Conservation (phyloP, 495 filamentous ascomycete species). For the Pyrenula massariospora region DNA sequence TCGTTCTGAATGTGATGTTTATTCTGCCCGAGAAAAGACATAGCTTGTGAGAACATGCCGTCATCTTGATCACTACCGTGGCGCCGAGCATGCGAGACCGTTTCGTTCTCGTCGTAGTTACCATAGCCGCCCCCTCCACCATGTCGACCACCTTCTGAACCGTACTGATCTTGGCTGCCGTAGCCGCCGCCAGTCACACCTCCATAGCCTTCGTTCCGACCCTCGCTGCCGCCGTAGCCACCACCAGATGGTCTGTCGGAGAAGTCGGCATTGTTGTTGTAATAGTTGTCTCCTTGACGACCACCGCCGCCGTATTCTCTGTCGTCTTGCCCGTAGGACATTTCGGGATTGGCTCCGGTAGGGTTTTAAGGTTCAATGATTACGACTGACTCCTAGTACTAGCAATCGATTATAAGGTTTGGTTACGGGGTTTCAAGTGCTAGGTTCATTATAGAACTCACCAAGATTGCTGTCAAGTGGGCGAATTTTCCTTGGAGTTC, state of each 20-base stretch:
- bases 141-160: neutral
- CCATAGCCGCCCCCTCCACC: neutral
- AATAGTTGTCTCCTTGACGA: neutral
- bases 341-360: too few relatives aligned
- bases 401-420: too few relatives aligned
- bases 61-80: neutral
- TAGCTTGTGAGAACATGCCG: neutral
- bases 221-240: neutral
- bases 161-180: neutral
- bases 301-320: neutral
- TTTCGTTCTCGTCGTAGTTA: neutral
- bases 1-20: slow-evolving; percentile 5
- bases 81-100: neutral
- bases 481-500: too few relatives aligned
- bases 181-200: neutral
- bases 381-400: too few relatives aligned
- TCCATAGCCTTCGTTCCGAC: neutral
- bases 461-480: too few relatives aligned
- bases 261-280: neutral
- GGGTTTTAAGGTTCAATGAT: neutral
- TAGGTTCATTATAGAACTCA: too few relatives aligned
- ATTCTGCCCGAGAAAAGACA: neutral
- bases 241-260: neutral
- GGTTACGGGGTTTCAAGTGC: too few relatives aligned
- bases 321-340: neutral